Base-by-base conservation (phyloP, 2,329 filamentous ascomycete species). In the Scleromitrula shiraiana region DNA sequence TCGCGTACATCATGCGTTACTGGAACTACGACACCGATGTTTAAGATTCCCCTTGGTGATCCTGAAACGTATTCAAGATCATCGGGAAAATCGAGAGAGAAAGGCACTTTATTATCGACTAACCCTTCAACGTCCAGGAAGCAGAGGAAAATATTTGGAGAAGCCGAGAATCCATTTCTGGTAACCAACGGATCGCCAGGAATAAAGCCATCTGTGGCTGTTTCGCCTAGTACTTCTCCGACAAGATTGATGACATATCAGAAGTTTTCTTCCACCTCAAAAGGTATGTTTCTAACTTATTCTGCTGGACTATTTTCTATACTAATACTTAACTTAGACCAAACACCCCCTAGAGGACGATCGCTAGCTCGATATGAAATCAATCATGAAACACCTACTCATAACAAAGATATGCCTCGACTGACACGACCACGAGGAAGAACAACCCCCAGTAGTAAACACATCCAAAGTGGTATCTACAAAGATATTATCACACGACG, bases 111-210 rank as follows among this genome's bases (percentile, higher is more conserved):
- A 5, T 12, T 27, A 17, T 36, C 45, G 8, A 7, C 22, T 8
- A 8, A 9, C 14, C 12, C 32, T 9, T 6, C 39, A 15, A 15
- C 46, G 5, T 20, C 23, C 3, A 43, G 38, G 29, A 52, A 38
- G 14, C 42, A 50, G 36, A 47, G 41, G 17, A 51, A 26, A 4
- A 0, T 50, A 15, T 52, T 52, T 19, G 46, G 46, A n/a, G 45
- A 45, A n/a, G 19, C 29, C 22, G 30, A 36, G n/a, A 52, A 51
- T 26, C 42, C 52, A 7, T 50, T 50, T 20, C 22, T 46, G 17
- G 8, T 5, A 17, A 35, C 38, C 7, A 38, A 35, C 2, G 27
- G 12, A n/a, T 27, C 38, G 4, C 26, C 29, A 1, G 38, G 19
- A 27, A 33, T 32, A 26, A 36, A 40, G 8, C 42, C 15, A 15